phyloP scores from a whole-genome alignment of 257 asterid species.

The Solanum pinnatisectum region DNA sequence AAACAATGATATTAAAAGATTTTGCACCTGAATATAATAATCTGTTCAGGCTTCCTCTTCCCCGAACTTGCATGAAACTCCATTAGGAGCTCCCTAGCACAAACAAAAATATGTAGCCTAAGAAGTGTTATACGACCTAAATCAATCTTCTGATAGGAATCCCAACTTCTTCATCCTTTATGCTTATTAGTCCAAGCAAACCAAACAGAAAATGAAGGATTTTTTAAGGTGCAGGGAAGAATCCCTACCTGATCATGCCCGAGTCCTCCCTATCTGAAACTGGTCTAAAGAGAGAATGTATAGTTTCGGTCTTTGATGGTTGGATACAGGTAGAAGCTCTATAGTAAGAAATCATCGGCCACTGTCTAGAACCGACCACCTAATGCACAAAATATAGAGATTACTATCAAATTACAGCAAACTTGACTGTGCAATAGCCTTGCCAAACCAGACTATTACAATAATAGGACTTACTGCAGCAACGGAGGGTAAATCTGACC shows the following conservation, averaged over 20 bases:
- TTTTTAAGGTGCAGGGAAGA: background rate
- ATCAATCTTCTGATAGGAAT: background rate
- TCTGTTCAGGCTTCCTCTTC: slow-evolving; percentile 30
- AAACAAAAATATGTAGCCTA: background rate
- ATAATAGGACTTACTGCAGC: slow-evolving; percentile 36
- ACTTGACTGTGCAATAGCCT: background rate
- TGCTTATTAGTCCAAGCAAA: background rate
- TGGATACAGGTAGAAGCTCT: slow-evolving; percentile 26
- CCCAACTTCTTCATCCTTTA: background rate
- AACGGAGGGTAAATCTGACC: slow-evolving; percentile 27
- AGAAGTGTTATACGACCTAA: background rate
- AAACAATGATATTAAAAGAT: background rate
- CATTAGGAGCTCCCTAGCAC: slow-evolving; percentile 35
- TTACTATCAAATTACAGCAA: background rate
- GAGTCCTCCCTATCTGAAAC: slow-evolving; percentile 25
- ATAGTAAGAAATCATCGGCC: slow-evolving; percentile 49
- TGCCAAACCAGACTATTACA: background rate
- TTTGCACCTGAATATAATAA: slow-evolving; percentile 38
- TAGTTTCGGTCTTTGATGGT: slow-evolving; percentile 24
- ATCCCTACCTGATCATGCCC: slow-evolving; percentile 29
- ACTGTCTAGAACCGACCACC: slow-evolving; percentile 49
- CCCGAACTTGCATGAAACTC: slow-evolving; percentile 35
- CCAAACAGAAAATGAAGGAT: background rate
- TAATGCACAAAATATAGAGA: background rate
- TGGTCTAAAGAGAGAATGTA: slow-evolving; percentile 36